phyloP scores from a whole-genome alignment of 164 flowering plant genomes.

The Kalanchoe fedtschenkoi region DNA sequence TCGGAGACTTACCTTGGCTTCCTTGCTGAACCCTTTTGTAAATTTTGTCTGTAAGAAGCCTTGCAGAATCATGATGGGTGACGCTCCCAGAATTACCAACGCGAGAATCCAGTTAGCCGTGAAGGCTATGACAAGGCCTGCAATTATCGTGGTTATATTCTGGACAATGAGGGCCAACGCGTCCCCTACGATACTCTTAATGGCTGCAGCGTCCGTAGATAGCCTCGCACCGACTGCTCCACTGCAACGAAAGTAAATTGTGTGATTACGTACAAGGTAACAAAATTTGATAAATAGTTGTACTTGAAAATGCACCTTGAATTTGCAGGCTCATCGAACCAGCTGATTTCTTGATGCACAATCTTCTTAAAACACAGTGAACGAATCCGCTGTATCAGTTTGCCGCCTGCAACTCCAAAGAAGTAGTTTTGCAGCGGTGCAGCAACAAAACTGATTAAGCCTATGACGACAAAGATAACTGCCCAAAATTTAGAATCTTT shows the following conservation, averaged over 20 bases:
- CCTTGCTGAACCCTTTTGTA: slow-evolving; percentile 36
- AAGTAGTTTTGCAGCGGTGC: slow-evolving; percentile 37
- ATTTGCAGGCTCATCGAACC: slow-evolving; percentile 60
- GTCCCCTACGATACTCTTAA: slow-evolving; percentile 44
- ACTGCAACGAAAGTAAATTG: slow-evolving; percentile 17
- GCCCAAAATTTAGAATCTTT: slow-evolving; percentile 49
- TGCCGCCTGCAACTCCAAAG: slow-evolving; percentile 62
- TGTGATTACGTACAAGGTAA: too few relatives aligned
- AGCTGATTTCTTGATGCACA: slow-evolving; percentile 57
- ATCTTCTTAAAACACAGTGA: slow-evolving; percentile 45
- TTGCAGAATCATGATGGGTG: slow-evolving; percentile 31
- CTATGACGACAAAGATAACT: slow-evolving; percentile 27
- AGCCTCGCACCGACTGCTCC: slow-evolving; percentile 52
- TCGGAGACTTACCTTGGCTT: slow-evolving; percentile 31
- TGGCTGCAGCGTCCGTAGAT: slow-evolving; percentile 39
- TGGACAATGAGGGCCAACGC: slow-evolving; percentile 35
- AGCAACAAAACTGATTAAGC: slow-evolving; percentile 14
- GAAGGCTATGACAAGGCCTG: slow-evolving; percentile 39
- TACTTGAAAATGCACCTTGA: slow-evolving; percentile 37
- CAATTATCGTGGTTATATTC: slow-evolving; percentile 31
- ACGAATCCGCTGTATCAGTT: slow-evolving; percentile 44
- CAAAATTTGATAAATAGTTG: too few relatives aligned
- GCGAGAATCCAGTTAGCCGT: slow-evolving; percentile 50
- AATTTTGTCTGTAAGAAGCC: slow-evolving; percentile 27
- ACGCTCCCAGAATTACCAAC: slow-evolving; percentile 21